Base-by-base conservation (phyloP, 1,284 basidiomycete species). In the Tremellales sp. region DNA sequence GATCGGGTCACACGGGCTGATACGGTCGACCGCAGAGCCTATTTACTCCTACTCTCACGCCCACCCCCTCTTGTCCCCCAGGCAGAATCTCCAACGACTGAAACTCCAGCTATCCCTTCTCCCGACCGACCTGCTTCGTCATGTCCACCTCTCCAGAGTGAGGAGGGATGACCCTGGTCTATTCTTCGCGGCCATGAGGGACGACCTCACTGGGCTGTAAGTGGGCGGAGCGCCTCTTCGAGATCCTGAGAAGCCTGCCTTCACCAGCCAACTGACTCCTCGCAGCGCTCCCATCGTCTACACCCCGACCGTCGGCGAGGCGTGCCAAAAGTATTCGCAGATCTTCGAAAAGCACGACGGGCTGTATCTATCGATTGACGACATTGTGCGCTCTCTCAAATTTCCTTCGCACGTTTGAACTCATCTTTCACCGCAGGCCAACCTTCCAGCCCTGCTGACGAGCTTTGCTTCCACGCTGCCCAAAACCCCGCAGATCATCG, bases 261-360 rank as follows among this genome's bases (percentile, higher is more conserved):
- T 31, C 10, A 19, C 18, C 7, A 21, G 13, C 18, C 19, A 29
- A 16, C 46, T 46, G 38, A 35, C 33, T 16, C n/a, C 6, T 33
- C 8, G 2, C 38, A 68, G 65, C 33, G 66, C 87, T 19, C 85
- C 90, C 35, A 76, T 93, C 54, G 89, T 93, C 53, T 95, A 95
- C 73, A 95, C 93, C 0, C 92, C 92, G 0, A 84, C 82, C 33
- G 90, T 97, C 36, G 93, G 92, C 33, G 87, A 92, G 63, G 90
- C 88, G 1, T 94, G 89, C 71, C 73, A 89, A 56, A 84, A 88
- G 63, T 89, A 82, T 74, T 86, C 84, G 10, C 80, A 85, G 55
- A 90, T 86, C 61, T 93, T 85, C 72, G 78, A 85, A 50, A 79
- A 82, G 33, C 84, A 88, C 0, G 89, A 92, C 67, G 75, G 68